Percentiles rank a stretch among this genome's conserved stretches.
phyloP scores from a whole-genome alignment of 129 eudicot species.

The Sambucus nigra region DNA sequence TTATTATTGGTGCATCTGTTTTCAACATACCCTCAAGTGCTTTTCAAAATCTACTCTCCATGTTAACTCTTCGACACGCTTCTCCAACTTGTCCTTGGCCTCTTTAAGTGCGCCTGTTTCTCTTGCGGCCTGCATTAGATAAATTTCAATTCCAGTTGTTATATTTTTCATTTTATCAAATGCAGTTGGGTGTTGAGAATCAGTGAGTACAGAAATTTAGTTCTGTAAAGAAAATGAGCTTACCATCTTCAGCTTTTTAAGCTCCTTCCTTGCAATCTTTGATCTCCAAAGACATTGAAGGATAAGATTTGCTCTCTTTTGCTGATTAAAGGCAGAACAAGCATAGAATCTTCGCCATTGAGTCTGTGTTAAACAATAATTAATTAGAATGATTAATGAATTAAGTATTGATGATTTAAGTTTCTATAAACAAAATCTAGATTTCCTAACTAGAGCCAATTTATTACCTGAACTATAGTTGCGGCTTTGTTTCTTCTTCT shows the following conservation, averaged over 20 bases:
- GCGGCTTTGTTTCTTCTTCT: slow-evolving; percentile 89
- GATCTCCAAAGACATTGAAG: slow-evolving; percentile 97
- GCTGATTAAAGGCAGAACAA: slow-evolving; percentile 43
- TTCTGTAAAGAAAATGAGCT: slow-evolving; percentile 10
- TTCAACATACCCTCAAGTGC: slow-evolving; percentile 54
- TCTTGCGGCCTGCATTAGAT: slow-evolving; percentile 71
- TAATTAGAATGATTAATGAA: neutral
- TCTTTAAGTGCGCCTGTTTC: slow-evolving; percentile 96
- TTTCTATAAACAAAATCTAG: neutral
- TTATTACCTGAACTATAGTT: slow-evolving; percentile 66
- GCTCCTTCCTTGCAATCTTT: slow-evolving; percentile 85
- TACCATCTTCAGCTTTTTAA: slow-evolving; percentile 75
- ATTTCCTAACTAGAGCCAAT: neutral
- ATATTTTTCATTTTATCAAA: neutral
- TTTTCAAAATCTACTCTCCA: slow-evolving; percentile 95
- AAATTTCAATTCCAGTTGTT: slow-evolving; percentile 8
- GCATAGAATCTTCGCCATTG: slow-evolving; percentile 78
- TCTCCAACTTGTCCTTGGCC: slow-evolving; percentile 98
- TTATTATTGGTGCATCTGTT: neutral
- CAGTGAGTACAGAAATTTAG: neutral
- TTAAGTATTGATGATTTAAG: neutral
- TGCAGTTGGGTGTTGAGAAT: slow-evolving; percentile 1
- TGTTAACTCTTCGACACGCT: slow-evolving; percentile 94
- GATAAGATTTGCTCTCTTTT: slow-evolving; percentile 58
- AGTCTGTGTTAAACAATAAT: slow-evolving; percentile 42